phyloP scores from a whole-genome alignment of 805 yeast species.

The Candida rishiriensis region DNA sequence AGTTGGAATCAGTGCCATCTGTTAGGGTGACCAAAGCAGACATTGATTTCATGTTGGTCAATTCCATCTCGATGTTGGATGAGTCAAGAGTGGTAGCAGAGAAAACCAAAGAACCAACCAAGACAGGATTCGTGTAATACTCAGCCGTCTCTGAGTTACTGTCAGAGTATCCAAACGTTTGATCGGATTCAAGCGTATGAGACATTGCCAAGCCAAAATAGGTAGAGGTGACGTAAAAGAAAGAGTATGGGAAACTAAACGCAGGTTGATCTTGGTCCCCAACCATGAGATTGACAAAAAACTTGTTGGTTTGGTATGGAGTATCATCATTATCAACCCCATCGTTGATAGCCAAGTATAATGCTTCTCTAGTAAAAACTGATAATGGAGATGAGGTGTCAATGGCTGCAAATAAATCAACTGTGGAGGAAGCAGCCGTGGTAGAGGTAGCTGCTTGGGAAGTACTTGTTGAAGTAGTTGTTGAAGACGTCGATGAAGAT shows the following conservation, averaged over 20 bases:
- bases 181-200: slow-evolving; percentile 39
- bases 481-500: not conserved
- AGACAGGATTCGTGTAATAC: slow-evolving; percentile 54
- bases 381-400: slow-evolving; percentile 36
- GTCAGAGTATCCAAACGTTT: slow-evolving; percentile 42
- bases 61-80: slow-evolving; percentile 35
- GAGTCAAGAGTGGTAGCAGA: slow-evolving; percentile 47
- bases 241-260: slow-evolving; percentile 64
- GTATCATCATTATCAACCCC: slow-evolving; percentile 40
- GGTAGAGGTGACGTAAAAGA: slow-evolving; percentile 40
- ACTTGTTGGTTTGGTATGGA: slow-evolving; percentile 70
- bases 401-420: slow-evolving; percentile 46
- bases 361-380: slow-evolving; percentile 39
- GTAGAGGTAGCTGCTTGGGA: slow-evolving; percentile 6
- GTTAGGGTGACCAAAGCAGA: slow-evolving; percentile 45
- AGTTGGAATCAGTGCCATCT: slow-evolving; percentile 27
- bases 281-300: slow-evolving; percentile 61
- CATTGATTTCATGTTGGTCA: slow-evolving; percentile 45
- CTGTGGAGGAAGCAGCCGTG: slow-evolving; percentile 27
- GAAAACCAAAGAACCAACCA: slow-evolving; percentile 50
- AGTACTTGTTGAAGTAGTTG: not conserved
- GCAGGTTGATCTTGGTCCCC: slow-evolving; percentile 50
- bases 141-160: slow-evolving; percentile 41
- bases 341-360: slow-evolving; percentile 41
- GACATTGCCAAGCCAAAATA: slow-evolving; percentile 60